Evolutionary conservation across 2,329 filamentous ascomycete species (phyloP).

Genomic region (Talaromyces sp.): DNA sequence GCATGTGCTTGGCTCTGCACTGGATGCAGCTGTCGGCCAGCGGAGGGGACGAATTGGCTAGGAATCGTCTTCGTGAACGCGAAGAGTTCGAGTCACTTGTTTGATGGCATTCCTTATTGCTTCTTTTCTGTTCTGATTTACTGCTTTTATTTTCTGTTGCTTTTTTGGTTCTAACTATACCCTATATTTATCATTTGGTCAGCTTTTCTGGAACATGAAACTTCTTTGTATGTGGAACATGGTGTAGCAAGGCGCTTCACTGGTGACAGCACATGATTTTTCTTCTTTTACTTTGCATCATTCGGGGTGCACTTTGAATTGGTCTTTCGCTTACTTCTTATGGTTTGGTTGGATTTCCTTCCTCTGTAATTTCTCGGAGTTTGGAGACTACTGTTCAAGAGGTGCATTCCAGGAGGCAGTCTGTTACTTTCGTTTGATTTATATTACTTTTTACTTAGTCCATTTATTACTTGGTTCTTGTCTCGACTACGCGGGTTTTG

Average conservation of each 20-base stretch:
- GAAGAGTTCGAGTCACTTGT: slow-evolving; percentile 58
- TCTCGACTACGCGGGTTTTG: background rate
- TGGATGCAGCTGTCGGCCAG: slow-evolving; percentile 91
- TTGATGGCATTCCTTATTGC: slow-evolving; percentile 25
- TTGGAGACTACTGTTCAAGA: background rate
- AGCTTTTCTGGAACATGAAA: background rate
- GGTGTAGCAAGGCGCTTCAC: background rate
- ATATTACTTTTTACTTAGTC: background rate
- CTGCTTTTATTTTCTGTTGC: slow-evolving; percentile 14
- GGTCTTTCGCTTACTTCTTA: background rate
- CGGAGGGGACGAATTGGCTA: slow-evolving; percentile 81
- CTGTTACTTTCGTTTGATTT: background rate
- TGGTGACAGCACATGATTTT: background rate
- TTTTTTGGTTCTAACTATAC: slow-evolving; percentile 14
- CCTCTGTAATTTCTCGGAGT: background rate
- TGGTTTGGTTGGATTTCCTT: background rate
- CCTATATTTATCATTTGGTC: slow-evolving; percentile 5
- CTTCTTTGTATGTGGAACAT: background rate
- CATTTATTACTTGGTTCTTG: background rate
- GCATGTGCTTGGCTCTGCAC: slow-evolving; percentile 92
- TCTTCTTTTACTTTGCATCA: background rate
- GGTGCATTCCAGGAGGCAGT: background rate
- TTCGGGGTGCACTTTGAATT: background rate
- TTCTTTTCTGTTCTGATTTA: slow-evolving; percentile 3
- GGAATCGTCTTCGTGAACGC: slow-evolving; percentile 70